Evolutionary conservation across 148 eudicot genomes (phyloP).

Genomic region (Amaranthus cruentus): DNA sequence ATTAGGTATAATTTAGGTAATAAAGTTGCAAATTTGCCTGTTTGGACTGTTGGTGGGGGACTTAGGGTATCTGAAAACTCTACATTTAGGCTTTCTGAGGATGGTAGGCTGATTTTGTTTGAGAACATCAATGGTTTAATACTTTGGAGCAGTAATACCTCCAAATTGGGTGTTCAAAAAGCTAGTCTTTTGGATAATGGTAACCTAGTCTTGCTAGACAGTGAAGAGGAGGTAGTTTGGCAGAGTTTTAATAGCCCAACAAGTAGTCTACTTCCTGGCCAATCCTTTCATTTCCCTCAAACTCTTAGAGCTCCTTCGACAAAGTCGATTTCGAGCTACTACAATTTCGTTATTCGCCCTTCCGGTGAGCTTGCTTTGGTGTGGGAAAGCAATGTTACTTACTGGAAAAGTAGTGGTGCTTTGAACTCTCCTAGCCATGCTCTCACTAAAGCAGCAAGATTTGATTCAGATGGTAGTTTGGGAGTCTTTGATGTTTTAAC

Average conservation of each 20-base stretch:
- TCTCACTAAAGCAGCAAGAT: constrained; percentile 40
- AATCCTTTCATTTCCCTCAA: constrained; percentile 46
- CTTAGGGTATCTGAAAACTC: constrained; percentile 50
- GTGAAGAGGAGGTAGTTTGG: constrained; percentile 40
- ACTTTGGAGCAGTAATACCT: constrained; percentile 61
- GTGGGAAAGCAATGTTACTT: constrained; percentile 67
- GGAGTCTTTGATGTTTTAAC: constrained; percentile 35
- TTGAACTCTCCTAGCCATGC: constrained; percentile 19
- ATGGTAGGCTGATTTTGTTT: constrained; percentile 48
- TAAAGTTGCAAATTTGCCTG: constrained; percentile 42
- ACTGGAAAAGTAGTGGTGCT: constrained; percentile 43
- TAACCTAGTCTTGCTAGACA: constrained; percentile 45
- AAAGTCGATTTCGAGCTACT: constrained; percentile 42
- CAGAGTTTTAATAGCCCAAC: constrained; percentile 56
- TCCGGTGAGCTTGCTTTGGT: constrained; percentile 47
- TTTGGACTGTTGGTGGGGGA: constrained; percentile 65
- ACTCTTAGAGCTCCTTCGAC: constrained; percentile 51
- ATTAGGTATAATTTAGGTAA: constrained; percentile 48
- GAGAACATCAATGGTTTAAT: constrained; percentile 36
- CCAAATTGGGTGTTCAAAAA: constrained; percentile 48
- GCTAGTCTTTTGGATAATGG: constrained; percentile 54
- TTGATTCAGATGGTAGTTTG: constrained; percentile 44
- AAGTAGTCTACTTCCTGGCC: constrained; percentile 48
- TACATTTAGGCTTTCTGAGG: constrained; percentile 42
- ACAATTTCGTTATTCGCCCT: constrained; percentile 36